A percentile compares a stretch with the other conserved stretches of the same genome.
Conservation (phyloP, 2,329 filamentous ascomycete species). For the Lecanicillium sp. region DNA sequence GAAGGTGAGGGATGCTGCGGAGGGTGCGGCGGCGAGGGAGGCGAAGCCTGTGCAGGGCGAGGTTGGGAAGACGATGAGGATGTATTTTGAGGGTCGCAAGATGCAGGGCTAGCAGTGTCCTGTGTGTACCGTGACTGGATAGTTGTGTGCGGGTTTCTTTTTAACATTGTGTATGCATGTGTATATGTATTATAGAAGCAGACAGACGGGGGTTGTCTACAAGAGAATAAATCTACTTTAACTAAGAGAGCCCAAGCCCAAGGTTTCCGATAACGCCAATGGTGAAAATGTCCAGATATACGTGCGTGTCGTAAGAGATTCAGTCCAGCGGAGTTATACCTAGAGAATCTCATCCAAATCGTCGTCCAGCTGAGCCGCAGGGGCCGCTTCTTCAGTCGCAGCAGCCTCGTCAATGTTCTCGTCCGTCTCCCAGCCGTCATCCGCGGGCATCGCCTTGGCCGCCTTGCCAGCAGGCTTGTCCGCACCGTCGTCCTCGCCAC, state of each 20-base stretch:
- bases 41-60: slow-evolving; percentile 36
- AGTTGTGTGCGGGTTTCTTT: neutral
- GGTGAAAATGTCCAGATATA: no score
- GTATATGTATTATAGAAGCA: no score
- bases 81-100: slow-evolving; percentile 32
- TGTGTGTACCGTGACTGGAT: slow-evolving; percentile 1
- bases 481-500: slow-evolving; percentile 13
- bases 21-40: slow-evolving; percentile 33
- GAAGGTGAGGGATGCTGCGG: slow-evolving; percentile 26
- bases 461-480: slow-evolving; percentile 14
- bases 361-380: slow-evolving; percentile 15
- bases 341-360: slow-evolving; percentile 26
- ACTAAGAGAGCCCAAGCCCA: neutral
- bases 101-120: neutral
- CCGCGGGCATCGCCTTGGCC: slow-evolving; percentile 12
- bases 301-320: no score
- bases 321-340: no score
- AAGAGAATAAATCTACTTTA: neutral
- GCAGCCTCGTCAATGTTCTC: slow-evolving; percentile 25
- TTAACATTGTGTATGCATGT: neutral
- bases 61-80: slow-evolving; percentile 32
- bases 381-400: neutral
- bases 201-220: no score
- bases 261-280: neutral
- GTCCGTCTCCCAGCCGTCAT: slow-evolving; percentile 21